Conservation (phyloP, 805 yeast species). For the Candida pseudofarinosa region DNA sequence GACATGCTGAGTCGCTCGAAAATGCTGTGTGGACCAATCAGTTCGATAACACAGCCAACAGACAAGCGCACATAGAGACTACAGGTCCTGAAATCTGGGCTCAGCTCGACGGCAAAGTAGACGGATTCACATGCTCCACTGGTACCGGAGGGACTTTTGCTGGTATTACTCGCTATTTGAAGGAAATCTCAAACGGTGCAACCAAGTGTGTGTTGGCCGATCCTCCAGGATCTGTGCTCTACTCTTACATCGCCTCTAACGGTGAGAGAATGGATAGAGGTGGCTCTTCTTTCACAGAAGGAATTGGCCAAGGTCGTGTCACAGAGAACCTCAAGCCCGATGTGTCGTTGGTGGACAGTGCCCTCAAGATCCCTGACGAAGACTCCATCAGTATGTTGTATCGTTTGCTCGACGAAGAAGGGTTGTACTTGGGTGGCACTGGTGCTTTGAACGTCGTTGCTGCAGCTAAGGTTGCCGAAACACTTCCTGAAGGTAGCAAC, state of each 20-base stretch:
- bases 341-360: slow-evolving; percentile 71
- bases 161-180: slow-evolving; percentile 76
- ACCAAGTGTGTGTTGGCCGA: slow-evolving; percentile 75
- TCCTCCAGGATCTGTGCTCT: slow-evolving; percentile 89
- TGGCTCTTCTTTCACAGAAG: slow-evolving; percentile 91
- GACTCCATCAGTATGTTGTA: slow-evolving; percentile 82
- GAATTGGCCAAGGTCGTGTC: slow-evolving; percentile 93
- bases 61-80: slow-evolving; percentile 83
- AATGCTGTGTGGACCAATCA: slow-evolving; percentile 94
- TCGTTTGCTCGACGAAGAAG: slow-evolving; percentile 82
- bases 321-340: slow-evolving; percentile 78
- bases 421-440: slow-evolving; percentile 86
- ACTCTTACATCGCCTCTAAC: slow-evolving; percentile 68
- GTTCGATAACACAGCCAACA: slow-evolving; percentile 82
- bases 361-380: slow-evolving; percentile 72
- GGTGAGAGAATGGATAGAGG: slow-evolving; percentile 65
- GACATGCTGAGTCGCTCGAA: slow-evolving; percentile 71
- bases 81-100: slow-evolving; percentile 95
- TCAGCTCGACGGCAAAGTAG: slow-evolving; percentile 72
- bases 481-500: slow-evolving; percentile 72
- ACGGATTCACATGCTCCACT: slow-evolving; percentile 84
- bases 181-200: slow-evolving; percentile 58
- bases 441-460: slow-evolving; percentile 89
- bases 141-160: slow-evolving; percentile 95
- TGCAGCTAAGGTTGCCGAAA: slow-evolving; percentile 71